phyloP scores from a whole-genome alignment of 345 rosid genomes.

The Corchorus olitorius region DNA sequence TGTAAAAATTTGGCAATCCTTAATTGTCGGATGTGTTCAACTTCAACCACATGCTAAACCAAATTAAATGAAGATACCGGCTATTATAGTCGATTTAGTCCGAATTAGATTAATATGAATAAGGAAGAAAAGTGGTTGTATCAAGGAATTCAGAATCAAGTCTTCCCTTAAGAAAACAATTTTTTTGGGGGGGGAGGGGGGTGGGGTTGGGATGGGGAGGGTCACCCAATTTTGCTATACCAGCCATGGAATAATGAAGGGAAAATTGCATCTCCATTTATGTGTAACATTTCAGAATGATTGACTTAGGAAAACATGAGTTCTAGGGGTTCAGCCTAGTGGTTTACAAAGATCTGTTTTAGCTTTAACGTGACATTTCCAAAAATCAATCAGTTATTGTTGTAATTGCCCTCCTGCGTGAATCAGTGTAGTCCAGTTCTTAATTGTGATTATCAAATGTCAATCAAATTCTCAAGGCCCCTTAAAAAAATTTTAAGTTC shows the following conservation, averaged over 20 bases:
- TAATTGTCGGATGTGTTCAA: background rate
- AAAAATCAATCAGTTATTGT: background rate
- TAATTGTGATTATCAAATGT: background rate
- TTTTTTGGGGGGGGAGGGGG: no score
- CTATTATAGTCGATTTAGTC: background rate
- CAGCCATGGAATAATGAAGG: background rate
- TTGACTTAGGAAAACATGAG: background rate
- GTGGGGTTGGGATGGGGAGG: background rate
- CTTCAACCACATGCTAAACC: slow-evolving; percentile 10
- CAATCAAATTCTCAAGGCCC: background rate
- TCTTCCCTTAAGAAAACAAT: background rate
- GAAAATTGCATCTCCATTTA: background rate
- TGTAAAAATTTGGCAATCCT: background rate
- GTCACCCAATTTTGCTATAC: background rate
- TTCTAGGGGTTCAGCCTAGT: background rate
- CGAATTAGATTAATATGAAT: background rate
- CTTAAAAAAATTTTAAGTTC: background rate
- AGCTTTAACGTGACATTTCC: background rate
- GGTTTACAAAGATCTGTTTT: background rate
- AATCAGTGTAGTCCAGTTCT: background rate
- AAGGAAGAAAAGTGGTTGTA: background rate
- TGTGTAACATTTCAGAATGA: background rate
- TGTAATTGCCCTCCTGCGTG: background rate
- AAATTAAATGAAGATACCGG: background rate
- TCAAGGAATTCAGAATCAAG: background rate